Evolutionary conservation across 2,329 filamentous ascomycete species (phyloP).

Genomic region (Cyphellophora attinorum): DNA sequence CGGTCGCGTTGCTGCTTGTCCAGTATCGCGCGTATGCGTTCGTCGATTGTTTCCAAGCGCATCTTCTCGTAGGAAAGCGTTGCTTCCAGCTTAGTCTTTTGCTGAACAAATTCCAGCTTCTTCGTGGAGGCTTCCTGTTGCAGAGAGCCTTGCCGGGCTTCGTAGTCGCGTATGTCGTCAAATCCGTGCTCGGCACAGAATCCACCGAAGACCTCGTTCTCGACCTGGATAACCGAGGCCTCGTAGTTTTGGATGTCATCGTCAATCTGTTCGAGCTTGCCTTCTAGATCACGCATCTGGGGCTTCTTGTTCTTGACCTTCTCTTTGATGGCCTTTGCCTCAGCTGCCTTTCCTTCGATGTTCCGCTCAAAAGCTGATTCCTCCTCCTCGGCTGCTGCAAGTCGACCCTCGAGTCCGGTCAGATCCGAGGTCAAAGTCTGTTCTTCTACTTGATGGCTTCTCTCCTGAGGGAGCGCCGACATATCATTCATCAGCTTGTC

Average conservation of each 20-base stretch:
- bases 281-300: constrained; percentile 64
- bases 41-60: constrained; percentile 58
- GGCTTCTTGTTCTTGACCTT: constrained; percentile 69
- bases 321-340: constrained; percentile 62
- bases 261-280: constrained; percentile 55
- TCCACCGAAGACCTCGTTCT: constrained; percentile 74
- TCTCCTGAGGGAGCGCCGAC: constrained; percentile 66
- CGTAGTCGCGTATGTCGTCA: constrained; percentile 81
- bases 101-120: constrained; percentile 75
- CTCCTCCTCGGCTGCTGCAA: constrained; percentile 65
- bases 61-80: constrained; percentile 58
- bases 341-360: constrained; percentile 70
- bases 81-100: constrained; percentile 55
- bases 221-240: constrained; percentile 64
- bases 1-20: constrained; percentile 57
- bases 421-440: constrained; percentile 74
- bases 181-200: constrained; percentile 88
- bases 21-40: constrained; percentile 60
- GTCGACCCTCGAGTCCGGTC: constrained; percentile 65
- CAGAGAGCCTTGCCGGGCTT: constrained; percentile 81
- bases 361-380: constrained; percentile 72
- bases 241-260: constrained; percentile 46
- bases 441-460: constrained; percentile 66
- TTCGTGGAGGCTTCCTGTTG: constrained; percentile 86
- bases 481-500: constrained; percentile 71